A percentile compares a stretch with the other conserved stretches of the same genome.
These are phyloP conservation scores for Cyclotella cryptica DNA, from an alignment of 108 stramenopile genomes.

Conservation along the genomic window DNA sequence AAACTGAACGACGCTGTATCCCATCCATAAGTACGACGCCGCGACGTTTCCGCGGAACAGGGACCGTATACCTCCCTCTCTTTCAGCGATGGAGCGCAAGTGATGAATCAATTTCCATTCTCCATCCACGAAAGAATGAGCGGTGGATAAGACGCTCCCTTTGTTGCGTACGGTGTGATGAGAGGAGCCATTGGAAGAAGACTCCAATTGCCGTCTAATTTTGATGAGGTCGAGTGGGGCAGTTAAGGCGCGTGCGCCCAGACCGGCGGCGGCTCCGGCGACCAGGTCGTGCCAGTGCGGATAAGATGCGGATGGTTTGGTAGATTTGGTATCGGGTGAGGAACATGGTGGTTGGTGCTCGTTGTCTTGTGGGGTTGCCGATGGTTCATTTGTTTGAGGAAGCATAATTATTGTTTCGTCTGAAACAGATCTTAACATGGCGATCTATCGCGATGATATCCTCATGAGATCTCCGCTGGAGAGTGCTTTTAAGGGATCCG, in stretches of 20 bases:
- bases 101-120: constrained; percentile 40
- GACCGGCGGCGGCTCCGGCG: constrained; percentile 66
- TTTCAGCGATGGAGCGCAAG: constrained; percentile 56
- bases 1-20: constrained; percentile 92
- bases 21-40: constrained; percentile 92
- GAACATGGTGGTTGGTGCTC: too few species aligned
- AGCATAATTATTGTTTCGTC: too few species aligned
- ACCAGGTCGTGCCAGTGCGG: constrained; percentile 61
- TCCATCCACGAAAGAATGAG: constrained; percentile 5
- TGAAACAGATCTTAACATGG: too few species aligned
- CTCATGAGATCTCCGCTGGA: too few species aligned
- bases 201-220: constrained; percentile 84
- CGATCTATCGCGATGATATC: too few species aligned
- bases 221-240: constrained; percentile 93
- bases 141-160: not conserved
- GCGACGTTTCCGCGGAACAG: constrained; percentile 93
- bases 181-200: constrained; percentile 19
- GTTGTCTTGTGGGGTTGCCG: too few species aligned
- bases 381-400: too few species aligned
- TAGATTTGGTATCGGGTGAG: too few species aligned
- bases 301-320: constrained; percentile 19
- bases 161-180: too few species aligned
- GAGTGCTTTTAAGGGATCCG: too few species aligned
- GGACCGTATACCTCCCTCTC: constrained; percentile 81
- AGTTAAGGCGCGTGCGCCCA: constrained; percentile 71